Conservation (phyloP, 1,284 basidiomycete genomes). For the Vanrija sp. region DNA sequence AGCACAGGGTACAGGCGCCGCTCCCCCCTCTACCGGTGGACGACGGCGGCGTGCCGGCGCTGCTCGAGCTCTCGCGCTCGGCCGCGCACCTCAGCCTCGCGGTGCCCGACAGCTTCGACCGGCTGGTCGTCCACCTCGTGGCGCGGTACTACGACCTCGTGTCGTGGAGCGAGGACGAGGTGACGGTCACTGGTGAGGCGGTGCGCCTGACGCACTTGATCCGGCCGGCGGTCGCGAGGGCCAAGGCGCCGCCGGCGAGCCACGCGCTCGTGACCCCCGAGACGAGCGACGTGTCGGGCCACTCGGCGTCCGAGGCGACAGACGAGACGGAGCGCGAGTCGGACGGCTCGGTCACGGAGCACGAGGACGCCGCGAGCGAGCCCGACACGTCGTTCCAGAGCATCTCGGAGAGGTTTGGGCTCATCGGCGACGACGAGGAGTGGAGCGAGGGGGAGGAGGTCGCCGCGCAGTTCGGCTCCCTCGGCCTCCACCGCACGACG, state of each 20-base stretch:
- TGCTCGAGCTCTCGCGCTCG: conserved; percentile 42
- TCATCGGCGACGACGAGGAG: neutral
- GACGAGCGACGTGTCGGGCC: conserved; percentile 33
- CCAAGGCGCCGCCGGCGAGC: conserved; percentile 3
- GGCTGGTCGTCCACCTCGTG: conserved; percentile 45
- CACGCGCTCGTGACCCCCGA: conserved; percentile 40
- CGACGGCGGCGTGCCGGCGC: conserved; percentile 20
- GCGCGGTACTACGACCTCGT: conserved; percentile 45
- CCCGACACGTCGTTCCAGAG: conserved; percentile 7
- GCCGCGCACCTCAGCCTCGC: conserved; percentile 45
- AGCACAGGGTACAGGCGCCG: conserved; percentile 21
- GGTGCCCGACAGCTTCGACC: conserved; percentile 41
- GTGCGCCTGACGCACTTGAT: conserved; percentile 46
- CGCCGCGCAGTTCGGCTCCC: conserved; percentile 2
- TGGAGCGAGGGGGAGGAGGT: conserved; percentile 1
- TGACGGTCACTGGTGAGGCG: conserved; percentile 11
- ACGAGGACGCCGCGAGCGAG: conserved; percentile 2
- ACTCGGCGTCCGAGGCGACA: conserved; percentile 20
- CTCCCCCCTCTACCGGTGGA: conserved; percentile 25
- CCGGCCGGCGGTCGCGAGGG: conserved; percentile 31
- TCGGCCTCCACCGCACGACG: conserved; percentile 10
- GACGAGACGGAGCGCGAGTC: neutral
- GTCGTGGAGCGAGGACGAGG: conserved; percentile 44
- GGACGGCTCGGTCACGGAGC: conserved; percentile 8
- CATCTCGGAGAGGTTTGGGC: conserved; percentile 6